Conservation (phyloP, 805 yeast species). For the Kodamaea hsintzibuensis region DNA sequence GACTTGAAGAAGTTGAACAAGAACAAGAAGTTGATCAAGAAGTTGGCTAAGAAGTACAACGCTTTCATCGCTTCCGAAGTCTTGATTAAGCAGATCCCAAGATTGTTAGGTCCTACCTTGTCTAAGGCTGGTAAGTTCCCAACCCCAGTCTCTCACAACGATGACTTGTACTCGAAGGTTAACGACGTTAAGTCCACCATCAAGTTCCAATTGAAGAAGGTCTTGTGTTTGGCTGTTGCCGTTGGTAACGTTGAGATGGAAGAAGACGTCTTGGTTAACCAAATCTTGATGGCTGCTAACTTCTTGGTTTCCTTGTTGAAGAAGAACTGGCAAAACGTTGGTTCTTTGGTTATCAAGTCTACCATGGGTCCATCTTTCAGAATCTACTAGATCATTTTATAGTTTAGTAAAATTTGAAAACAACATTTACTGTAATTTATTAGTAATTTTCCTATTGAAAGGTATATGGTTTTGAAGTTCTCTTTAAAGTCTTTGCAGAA, state of each 20-base stretch:
- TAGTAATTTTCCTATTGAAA: too few species aligned
- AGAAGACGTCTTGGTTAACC: slow-evolving; percentile 93
- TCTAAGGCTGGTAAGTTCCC: slow-evolving; percentile 99
- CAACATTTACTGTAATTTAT: not conserved
- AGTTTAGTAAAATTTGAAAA: slow-evolving; percentile 5
- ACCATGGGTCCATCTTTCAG: slow-evolving; percentile 99
- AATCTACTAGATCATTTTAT: slow-evolving; percentile 71
- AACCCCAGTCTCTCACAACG: slow-evolving; percentile 99
- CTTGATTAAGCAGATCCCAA: slow-evolving; percentile 99
- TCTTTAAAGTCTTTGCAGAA: too few species aligned
- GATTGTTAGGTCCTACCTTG: slow-evolving; percentile 99
- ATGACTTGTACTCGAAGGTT: slow-evolving; percentile 94
- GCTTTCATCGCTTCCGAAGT: slow-evolving; percentile 99
- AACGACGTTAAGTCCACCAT: slow-evolving; percentile 98
- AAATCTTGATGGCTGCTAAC: slow-evolving; percentile 98
- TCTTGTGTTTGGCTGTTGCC: slow-evolving; percentile 98
- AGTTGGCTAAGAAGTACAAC: slow-evolving; percentile 99
- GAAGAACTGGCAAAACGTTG: slow-evolving; percentile 99
- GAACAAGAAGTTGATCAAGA: slow-evolving; percentile 99
- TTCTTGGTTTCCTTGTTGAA: slow-evolving; percentile 98
- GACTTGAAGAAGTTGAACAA: slow-evolving; percentile 99
- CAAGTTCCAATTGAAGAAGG: slow-evolving; percentile 99
- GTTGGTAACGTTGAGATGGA: slow-evolving; percentile 99
- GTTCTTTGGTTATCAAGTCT: slow-evolving; percentile 97
- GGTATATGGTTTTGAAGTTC: too few species aligned